phyloP scores from a whole-genome alignment of 2,329 filamentous ascomycete species.

The Colletotrichum spaethianum region DNA sequence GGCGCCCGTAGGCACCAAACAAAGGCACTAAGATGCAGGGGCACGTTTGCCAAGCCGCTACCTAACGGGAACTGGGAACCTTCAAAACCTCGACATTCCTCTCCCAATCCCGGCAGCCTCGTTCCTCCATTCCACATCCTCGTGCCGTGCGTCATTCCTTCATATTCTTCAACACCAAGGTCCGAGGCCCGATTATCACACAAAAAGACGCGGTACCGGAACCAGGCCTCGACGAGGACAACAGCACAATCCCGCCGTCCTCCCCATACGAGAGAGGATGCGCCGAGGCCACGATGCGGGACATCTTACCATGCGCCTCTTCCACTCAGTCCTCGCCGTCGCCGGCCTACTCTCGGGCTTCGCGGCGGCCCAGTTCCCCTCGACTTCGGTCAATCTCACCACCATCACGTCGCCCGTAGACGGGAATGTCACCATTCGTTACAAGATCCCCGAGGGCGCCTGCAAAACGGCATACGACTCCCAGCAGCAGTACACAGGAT shows the following conservation, averaged over 20 bases:
- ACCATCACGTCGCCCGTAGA: slow-evolving; percentile 75
- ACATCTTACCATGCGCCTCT: slow-evolving; percentile 37
- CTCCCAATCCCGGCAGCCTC: not conserved
- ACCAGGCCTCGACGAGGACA: not conserved
- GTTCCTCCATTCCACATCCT: not conserved
- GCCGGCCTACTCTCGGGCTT: slow-evolving; percentile 27
- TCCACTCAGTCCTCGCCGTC: slow-evolving; percentile 27
- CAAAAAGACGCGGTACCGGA: not conserved
- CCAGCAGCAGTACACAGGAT: slow-evolving; percentile 80
- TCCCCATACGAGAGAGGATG: slow-evolving; percentile 24
- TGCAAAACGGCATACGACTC: slow-evolving; percentile 75
- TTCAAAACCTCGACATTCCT: slow-evolving; percentile 38
- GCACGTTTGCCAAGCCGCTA: slow-evolving; percentile 37
- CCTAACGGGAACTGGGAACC: not conserved
- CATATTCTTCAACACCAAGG: not conserved
- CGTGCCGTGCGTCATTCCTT: slow-evolving; percentile 17
- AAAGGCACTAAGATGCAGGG: slow-evolving; percentile 32
- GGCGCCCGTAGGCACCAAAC: slow-evolving; percentile 19
- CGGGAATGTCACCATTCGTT: slow-evolving; percentile 75
- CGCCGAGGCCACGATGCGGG: slow-evolving; percentile 39
- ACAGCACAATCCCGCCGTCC: not conserved
- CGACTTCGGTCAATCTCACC: slow-evolving; percentile 58
- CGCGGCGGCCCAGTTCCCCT: slow-evolving; percentile 38
- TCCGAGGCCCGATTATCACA: not conserved
- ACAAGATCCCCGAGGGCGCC: slow-evolving; percentile 72